Percentiles rank a stretch among this genome's conserved stretches.
These are phyloP conservation scores for Thamnidium elegans DNA, from an alignment of 192 early-diverging fungal species.

Conservation along the genomic window DNA sequence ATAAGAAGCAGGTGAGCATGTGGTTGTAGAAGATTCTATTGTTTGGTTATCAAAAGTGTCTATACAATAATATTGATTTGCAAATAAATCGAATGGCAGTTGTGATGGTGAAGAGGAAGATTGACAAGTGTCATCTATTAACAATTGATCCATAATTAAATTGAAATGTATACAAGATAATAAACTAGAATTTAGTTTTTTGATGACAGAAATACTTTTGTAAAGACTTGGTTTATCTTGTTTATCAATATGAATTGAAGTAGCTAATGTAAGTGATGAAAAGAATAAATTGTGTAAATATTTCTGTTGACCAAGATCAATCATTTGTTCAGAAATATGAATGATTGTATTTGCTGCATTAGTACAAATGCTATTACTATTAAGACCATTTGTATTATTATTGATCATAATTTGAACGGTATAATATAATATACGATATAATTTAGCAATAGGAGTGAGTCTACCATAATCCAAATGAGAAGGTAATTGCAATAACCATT, in stretches of 20 bases:
- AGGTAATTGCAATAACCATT: conserved; percentile 34
- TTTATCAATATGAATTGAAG: conserved; percentile 4
- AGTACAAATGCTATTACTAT: conserved; percentile 18
- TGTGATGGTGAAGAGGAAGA: too few relatives aligned
- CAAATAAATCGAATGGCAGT: not conserved
- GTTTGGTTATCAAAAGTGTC: conserved; percentile 1
- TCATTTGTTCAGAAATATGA: conserved; percentile 40
- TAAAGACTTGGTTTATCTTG: not conserved
- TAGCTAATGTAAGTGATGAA: conserved; percentile 4
- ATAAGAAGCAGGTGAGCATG: conserved; percentile 4
- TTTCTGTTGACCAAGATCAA: conserved; percentile 1
- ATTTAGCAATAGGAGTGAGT: conserved; percentile 14
- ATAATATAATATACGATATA: conserved; percentile 38
- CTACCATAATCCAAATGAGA: conserved; percentile 32
- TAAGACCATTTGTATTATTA: conserved; percentile 4
- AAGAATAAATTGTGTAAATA: conserved; percentile 4
- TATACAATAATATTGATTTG: not conserved
- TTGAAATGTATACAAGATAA: not conserved
- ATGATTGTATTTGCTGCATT: conserved; percentile 34
- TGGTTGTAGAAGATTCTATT: not conserved
- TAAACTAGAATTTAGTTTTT: not conserved
- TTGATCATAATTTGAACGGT: conserved; percentile 36
- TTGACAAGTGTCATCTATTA: not conserved
- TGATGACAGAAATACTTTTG: not conserved
- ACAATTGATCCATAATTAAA: conserved; percentile 3